These are phyloP conservation scores for Metahyphopichia silvanorum DNA, from an alignment of 805 yeast species.

Conservation along the genomic window DNA sequence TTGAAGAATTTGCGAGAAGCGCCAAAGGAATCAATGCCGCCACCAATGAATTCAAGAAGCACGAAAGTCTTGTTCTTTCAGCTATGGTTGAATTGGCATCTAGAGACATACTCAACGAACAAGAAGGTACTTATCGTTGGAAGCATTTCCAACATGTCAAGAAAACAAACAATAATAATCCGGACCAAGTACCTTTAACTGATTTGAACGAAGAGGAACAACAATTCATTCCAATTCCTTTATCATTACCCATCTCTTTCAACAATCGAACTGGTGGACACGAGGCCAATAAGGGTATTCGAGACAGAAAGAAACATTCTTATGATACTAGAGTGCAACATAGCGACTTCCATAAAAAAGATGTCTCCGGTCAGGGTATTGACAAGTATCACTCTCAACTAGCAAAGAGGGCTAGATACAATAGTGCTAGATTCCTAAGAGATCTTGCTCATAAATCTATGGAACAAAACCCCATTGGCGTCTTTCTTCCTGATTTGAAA, in stretches of 20 bases:
- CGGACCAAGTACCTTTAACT: constrained; percentile 18
- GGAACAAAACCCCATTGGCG: constrained; percentile 27
- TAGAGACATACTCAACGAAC: constrained; percentile 56
- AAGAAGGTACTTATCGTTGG: constrained; percentile 50
- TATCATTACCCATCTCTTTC: constrained; percentile 56
- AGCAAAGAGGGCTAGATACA: constrained; percentile 48
- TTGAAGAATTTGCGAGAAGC: constrained; percentile 45
- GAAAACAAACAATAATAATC: constrained; percentile 6
- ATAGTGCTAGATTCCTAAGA: constrained; percentile 53
- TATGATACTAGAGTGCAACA: constrained; percentile 78
- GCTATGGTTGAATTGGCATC: constrained; percentile 76
- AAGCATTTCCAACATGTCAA: constrained; percentile 21
- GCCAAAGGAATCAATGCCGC: constrained; percentile 42
- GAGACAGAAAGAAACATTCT: constrained; percentile 79
- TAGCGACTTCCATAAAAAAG: constrained; percentile 59
- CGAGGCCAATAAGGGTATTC: constrained; percentile 76
- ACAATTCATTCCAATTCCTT: constrained; percentile 26
- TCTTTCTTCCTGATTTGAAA: constrained; percentile 54
- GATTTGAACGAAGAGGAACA: constrained; percentile 24
- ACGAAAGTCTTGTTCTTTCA: constrained; percentile 41
- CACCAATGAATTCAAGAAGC: constrained; percentile 37
- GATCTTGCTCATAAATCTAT: constrained; percentile 52
- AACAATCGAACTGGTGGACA: constrained; percentile 78
- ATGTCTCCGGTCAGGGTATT: constrained; percentile 72
- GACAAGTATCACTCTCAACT: constrained; percentile 56